A percentile compares a stretch with the other conserved stretches of the same genome.
Conservation (phyloP, 805 yeast genomes). For the Sugiyamaella valdiviana region DNA sequence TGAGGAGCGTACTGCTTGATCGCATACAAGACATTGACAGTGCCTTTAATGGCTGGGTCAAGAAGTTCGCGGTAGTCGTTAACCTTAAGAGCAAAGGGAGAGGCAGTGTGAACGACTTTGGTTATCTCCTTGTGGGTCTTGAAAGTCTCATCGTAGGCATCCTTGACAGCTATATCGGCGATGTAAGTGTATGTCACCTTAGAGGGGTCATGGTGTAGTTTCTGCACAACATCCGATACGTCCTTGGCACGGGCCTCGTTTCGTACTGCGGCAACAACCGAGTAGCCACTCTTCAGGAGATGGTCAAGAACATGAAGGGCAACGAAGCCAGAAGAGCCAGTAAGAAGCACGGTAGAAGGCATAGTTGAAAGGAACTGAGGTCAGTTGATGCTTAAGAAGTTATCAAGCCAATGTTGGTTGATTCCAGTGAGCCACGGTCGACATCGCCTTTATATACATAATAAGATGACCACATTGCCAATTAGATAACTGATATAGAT, state of each 20-base stretch:
- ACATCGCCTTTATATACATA: too few relatives aligned
- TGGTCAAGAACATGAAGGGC: conserved; percentile 18
- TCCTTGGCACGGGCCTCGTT: conserved; percentile 31
- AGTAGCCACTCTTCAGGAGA: conserved; percentile 37
- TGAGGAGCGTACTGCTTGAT: conserved; percentile 35
- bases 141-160: conserved; percentile 46
- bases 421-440: too few relatives aligned
- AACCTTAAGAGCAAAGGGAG: conserved; percentile 38
- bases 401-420: too few relatives aligned
- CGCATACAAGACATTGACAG: conserved; percentile 37
- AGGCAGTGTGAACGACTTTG: conserved; percentile 37
- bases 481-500: too few relatives aligned
- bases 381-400: too few relatives aligned
- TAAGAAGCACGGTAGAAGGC: conserved; percentile 16
- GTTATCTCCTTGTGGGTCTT: conserved; percentile 33
- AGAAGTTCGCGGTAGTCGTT: conserved; percentile 35
- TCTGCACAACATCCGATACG: too few relatives aligned
- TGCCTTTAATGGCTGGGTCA: conserved; percentile 42
- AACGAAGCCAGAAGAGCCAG: conserved; percentile 23
- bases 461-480: too few relatives aligned
- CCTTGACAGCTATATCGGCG: conserved; percentile 28
- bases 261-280: conserved; percentile 36
- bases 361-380: neutral
- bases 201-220: too few relatives aligned
- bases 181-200: conserved; percentile 3